Evolutionary conservation across 306 rosid species (phyloP), one percentile per base, ranked within the genome.

Genomic region (Benincasa hispida): DNA sequence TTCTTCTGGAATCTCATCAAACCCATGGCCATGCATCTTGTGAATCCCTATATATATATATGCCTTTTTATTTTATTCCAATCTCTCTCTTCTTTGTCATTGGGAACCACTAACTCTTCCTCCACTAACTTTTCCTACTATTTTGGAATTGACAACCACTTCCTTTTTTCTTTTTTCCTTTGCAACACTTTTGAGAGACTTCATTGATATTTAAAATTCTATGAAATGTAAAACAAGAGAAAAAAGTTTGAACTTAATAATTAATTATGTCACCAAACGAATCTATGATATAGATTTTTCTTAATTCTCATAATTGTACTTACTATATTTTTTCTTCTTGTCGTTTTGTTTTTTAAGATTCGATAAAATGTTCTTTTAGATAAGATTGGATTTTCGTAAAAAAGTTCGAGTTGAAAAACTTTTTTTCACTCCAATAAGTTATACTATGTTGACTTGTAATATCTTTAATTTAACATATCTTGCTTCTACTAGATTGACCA

Each of bases 131-230:
- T 65, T 37, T 65, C 50, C 72, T 65, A 35, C 48, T 65, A 10
- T 37, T 11, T 65, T 35, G 72, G 72, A 65, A 65, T 65, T 65
- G 72, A 65, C 72, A 2, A 35, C 28, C 72, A 65, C 72, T 63
- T 19, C 5, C 19, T 18, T 35, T 35, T 19, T 5, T 17, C 50
- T 17, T 10, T n/a, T n/a, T n/a, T n/a, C 6, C 39, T 22, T 9
- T 21, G 0, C 17, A 21, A 13, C 67, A 45, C 50, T 45, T n/a
- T 28, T 60, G 2, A 8, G 0, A 30, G 22, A 61, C 6, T 58
- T 56, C 17, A 22, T 27, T 27, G 3, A 5, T 59, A 14, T 59
- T 5, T 30, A 8, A 12, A 10, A 25, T 4, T 25, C 4, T 17
- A 15, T 14, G 10, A 58, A 1, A 17, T 14, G 35, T 25, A 60